These are phyloP conservation scores for Ascochyta pisi DNA, from an alignment of 2,329 filamentous ascomycete species.

Conservation along the genomic window DNA sequence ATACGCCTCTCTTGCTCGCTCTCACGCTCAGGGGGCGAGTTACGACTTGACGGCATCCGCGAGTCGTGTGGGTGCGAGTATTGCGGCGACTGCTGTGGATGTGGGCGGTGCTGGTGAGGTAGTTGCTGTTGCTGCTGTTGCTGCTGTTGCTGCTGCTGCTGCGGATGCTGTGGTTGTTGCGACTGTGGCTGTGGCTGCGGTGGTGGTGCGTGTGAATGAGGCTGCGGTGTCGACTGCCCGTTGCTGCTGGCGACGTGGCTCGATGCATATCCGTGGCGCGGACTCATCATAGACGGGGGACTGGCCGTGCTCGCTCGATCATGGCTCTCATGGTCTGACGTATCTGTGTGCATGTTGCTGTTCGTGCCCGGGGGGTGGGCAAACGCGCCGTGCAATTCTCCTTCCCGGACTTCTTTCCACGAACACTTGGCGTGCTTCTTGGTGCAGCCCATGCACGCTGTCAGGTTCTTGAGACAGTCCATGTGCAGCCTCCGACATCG, in stretches of 20 bases:
- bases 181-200: slow-evolving; percentile 1
- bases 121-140: slow-evolving; percentile 7
- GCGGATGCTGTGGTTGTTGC: slow-evolving; percentile 1
- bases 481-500: slow-evolving; percentile 80
- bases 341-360: slow-evolving; percentile 43
- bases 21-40: slow-evolving; percentile 35
- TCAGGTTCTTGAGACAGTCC: slow-evolving; percentile 84
- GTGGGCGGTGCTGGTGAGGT: slow-evolving; percentile 7
- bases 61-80: slow-evolving; percentile 24
- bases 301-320: slow-evolving; percentile 41
- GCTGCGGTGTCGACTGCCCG: slow-evolving; percentile 31
- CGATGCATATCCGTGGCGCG: slow-evolving; percentile 33
- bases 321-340: slow-evolving; percentile 37
- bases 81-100: slow-evolving; percentile 9
- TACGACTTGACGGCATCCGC: slow-evolving; percentile 23
- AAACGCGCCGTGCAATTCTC: slow-evolving; percentile 61
- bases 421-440: slow-evolving; percentile 89
- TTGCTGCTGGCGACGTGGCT: slow-evolving; percentile 25
- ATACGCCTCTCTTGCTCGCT: slow-evolving; percentile 31
- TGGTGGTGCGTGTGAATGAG: slow-evolving; percentile 5
- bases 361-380: slow-evolving; percentile 29
- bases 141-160: slow-evolving; percentile 4
- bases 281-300: slow-evolving; percentile 36
- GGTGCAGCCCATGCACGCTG: slow-evolving; percentile 85
- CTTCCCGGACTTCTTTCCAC: slow-evolving; percentile 81